Conservation (phyloP, 371 early-diverging fungal species). For the Mucor circinelloides region DNA sequence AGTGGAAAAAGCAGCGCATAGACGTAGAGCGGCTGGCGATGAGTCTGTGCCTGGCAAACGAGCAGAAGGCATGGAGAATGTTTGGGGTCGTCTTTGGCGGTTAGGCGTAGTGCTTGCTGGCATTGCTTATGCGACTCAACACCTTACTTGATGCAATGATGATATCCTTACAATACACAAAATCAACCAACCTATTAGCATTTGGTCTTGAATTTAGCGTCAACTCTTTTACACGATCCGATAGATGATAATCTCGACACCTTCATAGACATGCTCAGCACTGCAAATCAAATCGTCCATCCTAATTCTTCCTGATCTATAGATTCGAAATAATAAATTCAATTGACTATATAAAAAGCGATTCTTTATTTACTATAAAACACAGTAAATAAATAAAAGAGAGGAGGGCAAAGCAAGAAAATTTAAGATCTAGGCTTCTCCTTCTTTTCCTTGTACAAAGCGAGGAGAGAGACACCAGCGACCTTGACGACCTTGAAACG, state of each 20-base stretch:
- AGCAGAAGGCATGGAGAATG: conserved; percentile 9
- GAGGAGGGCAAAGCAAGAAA: neutral
- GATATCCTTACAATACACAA: neutral
- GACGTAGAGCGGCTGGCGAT: conserved; percentile 35
- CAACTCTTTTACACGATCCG: neutral
- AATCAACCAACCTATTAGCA: neutral
- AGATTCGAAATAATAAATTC: neutral
- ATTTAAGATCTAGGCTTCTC: conserved; percentile 98
- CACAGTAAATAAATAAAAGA: neutral
- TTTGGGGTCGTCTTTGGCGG: conserved; percentile 27
- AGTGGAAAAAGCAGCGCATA: conserved; percentile 33
- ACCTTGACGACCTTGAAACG: conserved; percentile 99
- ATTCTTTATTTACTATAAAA: neutral
- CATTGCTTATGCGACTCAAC: conserved; percentile 28
- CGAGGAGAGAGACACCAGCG: conserved; percentile 98
- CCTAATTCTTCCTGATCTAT: neutral
- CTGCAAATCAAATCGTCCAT: neutral
- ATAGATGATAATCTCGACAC: no score
- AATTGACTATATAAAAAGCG: neutral
- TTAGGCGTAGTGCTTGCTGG: conserved; percentile 21
- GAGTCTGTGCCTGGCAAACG: neutral
- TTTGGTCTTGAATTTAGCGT: neutral
- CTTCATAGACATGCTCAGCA: neutral
- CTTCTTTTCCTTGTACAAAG: conserved; percentile 99
- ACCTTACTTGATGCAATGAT: neutral